phyloP scores from a whole-genome alignment of 805 yeast species.

The Priceomyces fermenticarens region DNA sequence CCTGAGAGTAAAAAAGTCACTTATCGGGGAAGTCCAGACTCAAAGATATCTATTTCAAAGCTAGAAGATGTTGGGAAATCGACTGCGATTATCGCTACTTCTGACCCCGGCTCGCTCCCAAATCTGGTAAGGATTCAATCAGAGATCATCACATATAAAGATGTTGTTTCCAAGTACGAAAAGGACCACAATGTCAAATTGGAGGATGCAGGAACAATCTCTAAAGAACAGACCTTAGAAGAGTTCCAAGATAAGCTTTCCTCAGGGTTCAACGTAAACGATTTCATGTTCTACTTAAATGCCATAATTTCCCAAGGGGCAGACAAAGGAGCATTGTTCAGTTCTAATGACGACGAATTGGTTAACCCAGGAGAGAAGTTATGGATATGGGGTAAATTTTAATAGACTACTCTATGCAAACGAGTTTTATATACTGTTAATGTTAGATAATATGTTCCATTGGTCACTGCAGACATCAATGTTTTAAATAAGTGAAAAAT shows the following conservation, averaged over 20 bases:
- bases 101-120: slow-evolving; percentile 38
- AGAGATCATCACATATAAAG: slow-evolving; percentile 35
- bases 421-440: neutral
- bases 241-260: slow-evolving; percentile 26
- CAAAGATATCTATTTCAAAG: slow-evolving; percentile 32
- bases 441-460: no score
- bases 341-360: slow-evolving; percentile 25
- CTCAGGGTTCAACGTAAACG: slow-evolving; percentile 25
- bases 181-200: slow-evolving; percentile 31
- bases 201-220: slow-evolving; percentile 23
- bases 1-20: slow-evolving; percentile 29
- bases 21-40: slow-evolving; percentile 38
- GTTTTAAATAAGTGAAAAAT: no score
- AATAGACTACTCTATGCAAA: neutral
- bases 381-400: slow-evolving; percentile 35
- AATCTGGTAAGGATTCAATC: slow-evolving; percentile 43
- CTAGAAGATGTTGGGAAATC: slow-evolving; percentile 43
- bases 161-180: slow-evolving; percentile 41
- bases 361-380: slow-evolving; percentile 34
- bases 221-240: slow-evolving; percentile 27
- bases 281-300: slow-evolving; percentile 38
- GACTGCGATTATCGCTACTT: slow-evolving; percentile 40
- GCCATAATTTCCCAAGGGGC: slow-evolving; percentile 35
- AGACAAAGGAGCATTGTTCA: slow-evolving; percentile 34
- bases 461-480: no score